Conservation (phyloP, 495 filamentous ascomycete species). For the Penicillium taxi region DNA sequence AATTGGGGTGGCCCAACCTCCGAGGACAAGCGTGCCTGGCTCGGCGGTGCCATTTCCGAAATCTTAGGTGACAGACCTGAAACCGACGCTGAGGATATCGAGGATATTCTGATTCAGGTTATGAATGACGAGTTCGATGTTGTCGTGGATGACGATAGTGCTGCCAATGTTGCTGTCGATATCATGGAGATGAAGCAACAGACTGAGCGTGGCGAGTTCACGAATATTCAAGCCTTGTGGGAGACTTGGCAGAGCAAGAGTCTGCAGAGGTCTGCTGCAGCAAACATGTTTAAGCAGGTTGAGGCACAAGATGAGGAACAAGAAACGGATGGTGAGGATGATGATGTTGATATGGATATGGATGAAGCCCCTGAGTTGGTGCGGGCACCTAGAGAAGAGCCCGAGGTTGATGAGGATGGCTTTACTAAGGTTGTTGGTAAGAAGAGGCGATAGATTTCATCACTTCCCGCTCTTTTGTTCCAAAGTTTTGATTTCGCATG, state of each 20-base stretch:
- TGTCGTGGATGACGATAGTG: conserved; percentile 81
- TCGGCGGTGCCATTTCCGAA: conserved; percentile 81
- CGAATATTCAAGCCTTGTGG: conserved; percentile 59
- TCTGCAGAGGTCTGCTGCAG: conserved; percentile 45
- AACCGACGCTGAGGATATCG: conserved; percentile 74
- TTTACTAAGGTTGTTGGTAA: conserved; percentile 83
- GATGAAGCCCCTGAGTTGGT: conserved; percentile 58
- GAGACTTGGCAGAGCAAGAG: conserved; percentile 53
- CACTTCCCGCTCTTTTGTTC: neutral
- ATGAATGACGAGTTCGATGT: conserved; percentile 96
- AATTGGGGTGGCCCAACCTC: conserved; percentile 84
- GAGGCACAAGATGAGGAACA: conserved; percentile 43
- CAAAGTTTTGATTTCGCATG: too few relatives aligned
- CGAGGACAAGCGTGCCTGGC: conserved; percentile 88
- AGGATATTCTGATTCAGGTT: conserved; percentile 73
- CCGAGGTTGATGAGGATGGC: conserved; percentile 86
- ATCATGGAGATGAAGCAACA: conserved; percentile 60
- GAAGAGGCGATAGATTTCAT: conserved; percentile 45
- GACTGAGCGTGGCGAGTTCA: conserved; percentile 56
- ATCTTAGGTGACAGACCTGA: conserved; percentile 64
- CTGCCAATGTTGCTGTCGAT: conserved; percentile 59
- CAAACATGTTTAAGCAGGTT: conserved; percentile 48
- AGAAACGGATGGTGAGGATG: conserved; percentile 48
- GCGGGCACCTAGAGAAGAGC: conserved; percentile 52
- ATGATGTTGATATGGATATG: conserved; percentile 68